These are phyloP conservation scores for Agaricus blazei DNA, from an alignment of 768 basidiomycete species.

Conservation along the genomic window DNA sequence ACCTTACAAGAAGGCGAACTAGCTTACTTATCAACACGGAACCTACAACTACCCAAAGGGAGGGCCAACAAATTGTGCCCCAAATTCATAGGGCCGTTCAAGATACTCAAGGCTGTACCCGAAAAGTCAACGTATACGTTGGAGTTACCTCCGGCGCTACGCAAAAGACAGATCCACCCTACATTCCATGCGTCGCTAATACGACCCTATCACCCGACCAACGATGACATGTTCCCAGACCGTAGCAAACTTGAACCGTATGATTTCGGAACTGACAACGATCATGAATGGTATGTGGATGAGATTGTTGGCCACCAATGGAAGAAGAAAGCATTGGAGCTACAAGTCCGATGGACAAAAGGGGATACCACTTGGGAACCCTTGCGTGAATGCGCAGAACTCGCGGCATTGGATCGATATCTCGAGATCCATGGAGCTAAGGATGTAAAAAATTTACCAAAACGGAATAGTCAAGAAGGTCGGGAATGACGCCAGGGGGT, in stretches of 20 bases:
- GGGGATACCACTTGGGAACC: slow-evolving; percentile 32
- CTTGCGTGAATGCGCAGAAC: slow-evolving; percentile 15
- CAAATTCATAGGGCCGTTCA: slow-evolving; percentile 34
- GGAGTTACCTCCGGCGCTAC: slow-evolving; percentile 13
- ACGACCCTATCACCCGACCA: slow-evolving; percentile 18
- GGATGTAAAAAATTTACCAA: neutral
- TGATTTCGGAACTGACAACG: slow-evolving; percentile 26
- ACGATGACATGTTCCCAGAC: slow-evolving; percentile 30
- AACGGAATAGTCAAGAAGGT: too few species aligned
- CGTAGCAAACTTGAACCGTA: slow-evolving; percentile 22
- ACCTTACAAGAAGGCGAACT: slow-evolving; percentile 16
- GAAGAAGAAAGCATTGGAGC: slow-evolving; percentile 10
- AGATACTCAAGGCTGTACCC: slow-evolving; percentile 16
- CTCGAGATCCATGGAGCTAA: slow-evolving; percentile 21
- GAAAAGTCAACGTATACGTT: slow-evolving; percentile 24
- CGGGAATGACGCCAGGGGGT: too few species aligned
- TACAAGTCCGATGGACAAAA: slow-evolving; percentile 24
- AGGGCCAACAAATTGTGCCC: slow-evolving; percentile 29
- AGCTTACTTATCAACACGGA: slow-evolving; percentile 31
- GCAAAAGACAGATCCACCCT: neutral
- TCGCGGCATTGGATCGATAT: slow-evolving; percentile 25
- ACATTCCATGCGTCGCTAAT: slow-evolving; percentile 31
- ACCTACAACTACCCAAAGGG: slow-evolving; percentile 22
- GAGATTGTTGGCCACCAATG: slow-evolving; percentile 23
- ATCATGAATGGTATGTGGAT: slow-evolving; percentile 34